A percentile compares a stretch with the other conserved stretches of the same genome.
phyloP scores from a whole-genome alignment of 2,329 filamentous ascomycete species.

The Amauroascus verrucosus region DNA sequence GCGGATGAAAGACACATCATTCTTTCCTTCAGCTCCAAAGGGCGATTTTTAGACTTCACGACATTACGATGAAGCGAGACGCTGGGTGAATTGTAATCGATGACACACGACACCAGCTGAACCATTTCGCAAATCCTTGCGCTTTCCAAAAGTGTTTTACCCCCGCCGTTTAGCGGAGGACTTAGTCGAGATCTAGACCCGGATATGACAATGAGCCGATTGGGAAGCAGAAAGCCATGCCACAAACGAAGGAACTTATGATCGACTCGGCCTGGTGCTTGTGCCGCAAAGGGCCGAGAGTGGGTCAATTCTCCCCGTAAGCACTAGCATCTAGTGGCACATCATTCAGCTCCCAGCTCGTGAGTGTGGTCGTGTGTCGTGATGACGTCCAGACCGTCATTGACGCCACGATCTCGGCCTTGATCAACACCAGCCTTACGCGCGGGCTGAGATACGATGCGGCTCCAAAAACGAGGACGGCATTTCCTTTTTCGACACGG shows the following conservation, averaged over 20 bases:
- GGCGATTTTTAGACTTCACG: slow-evolving; percentile 28
- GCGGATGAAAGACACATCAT: slow-evolving; percentile 62
- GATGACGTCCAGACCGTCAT: background rate
- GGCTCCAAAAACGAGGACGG: background rate
- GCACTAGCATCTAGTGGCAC: background rate
- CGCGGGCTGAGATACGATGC: background rate
- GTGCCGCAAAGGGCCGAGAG: background rate
- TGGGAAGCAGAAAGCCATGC: too few relatives aligned
- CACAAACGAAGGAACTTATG: too few relatives aligned
- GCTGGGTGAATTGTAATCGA: background rate
- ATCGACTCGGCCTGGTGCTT: too few relatives aligned
- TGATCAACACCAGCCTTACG: background rate
- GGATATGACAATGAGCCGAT: too few relatives aligned
- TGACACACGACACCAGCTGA: too few relatives aligned
- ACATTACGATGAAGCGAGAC: background rate
- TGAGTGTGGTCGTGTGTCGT: background rate
- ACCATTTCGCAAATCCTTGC: too few relatives aligned
- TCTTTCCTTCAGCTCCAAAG: slow-evolving; percentile 78
- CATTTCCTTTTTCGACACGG: background rate
- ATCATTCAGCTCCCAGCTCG: background rate
- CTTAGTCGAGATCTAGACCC: too few relatives aligned
- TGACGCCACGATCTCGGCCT: background rate
- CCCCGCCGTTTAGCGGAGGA: too few relatives aligned
- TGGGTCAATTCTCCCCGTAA: background rate
- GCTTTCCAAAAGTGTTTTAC: too few relatives aligned